These are phyloP conservation scores for Exophiala bonariae DNA, from an alignment of 2,329 filamentous ascomycete genomes.

Conservation along the genomic window DNA sequence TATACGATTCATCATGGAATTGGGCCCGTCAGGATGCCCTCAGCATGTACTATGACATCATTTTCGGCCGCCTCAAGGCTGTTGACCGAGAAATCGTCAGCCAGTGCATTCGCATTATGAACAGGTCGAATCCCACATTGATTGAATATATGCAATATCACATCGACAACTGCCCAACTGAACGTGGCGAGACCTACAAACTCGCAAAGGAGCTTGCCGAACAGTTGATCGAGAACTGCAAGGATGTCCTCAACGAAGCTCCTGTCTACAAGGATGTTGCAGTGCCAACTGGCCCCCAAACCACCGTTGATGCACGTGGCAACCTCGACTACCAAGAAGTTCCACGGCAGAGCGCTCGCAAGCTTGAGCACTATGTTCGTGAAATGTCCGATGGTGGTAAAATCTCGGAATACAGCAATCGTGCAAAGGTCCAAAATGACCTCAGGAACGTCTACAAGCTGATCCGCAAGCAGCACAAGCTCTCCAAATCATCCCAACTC, in stretches of 20 bases:
- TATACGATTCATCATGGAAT: conserved; percentile 99
- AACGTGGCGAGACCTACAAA: conserved; percentile 95
- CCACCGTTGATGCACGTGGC: conserved; percentile 86
- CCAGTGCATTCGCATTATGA: conserved; percentile 99
- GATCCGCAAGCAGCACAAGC: conserved; percentile 96
- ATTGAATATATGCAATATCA: conserved; percentile 99
- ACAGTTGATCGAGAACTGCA: conserved; percentile 96
- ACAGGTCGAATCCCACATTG: conserved; percentile 91
- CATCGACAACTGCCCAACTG: conserved; percentile 96
- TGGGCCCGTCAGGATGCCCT: conserved; percentile 97
- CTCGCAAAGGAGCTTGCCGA: conserved; percentile 93
- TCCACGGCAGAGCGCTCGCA: conserved; percentile 83
- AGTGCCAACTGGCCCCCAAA: conserved; percentile 86
- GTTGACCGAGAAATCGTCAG: conserved; percentile 98
- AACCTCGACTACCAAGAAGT: conserved; percentile 91
- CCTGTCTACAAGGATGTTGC: conserved; percentile 97
- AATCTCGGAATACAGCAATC: conserved; percentile 97
- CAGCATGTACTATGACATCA: conserved; percentile 98
- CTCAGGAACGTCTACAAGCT: conserved; percentile 94
- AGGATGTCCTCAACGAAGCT: conserved; percentile 77
- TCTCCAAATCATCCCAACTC: conserved; percentile 92
- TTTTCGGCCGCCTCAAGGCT: conserved; percentile 89
- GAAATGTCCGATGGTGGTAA: conserved; percentile 99
- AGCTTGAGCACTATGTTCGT: conserved; percentile 96
- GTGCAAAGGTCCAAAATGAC: conserved; percentile 96